Evolutionary conservation across 352 stramenopile species (phyloP), one percentile per base, ranked within the genome.

Genomic region (Phytophthora agathidicida): DNA sequence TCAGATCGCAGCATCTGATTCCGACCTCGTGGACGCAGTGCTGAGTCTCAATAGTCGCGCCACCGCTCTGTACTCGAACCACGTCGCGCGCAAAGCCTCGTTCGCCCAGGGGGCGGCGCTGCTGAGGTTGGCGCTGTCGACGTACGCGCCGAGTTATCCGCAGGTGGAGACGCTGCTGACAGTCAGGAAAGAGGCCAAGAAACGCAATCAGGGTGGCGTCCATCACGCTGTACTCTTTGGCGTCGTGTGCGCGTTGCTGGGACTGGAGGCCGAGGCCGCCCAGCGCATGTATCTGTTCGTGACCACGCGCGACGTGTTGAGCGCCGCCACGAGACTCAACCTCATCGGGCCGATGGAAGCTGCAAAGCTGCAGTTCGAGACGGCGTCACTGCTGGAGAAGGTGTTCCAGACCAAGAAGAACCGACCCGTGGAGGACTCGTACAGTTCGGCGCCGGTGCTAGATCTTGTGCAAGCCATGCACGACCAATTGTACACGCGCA

Each of bases 401-500:
- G 78, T 91, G 7, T 80, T 88, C 33, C 47, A 79, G 31, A 44
- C 41, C n/a, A 89, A 90, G 62, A 89, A 87, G 52, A 77, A 92
- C 56, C 75, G 81, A 3, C 45, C 28, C 13, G 70, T 93, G 24
- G 49, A 83, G 13, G 68, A 89, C 43, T 86, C 86, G 39, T 91
- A 93, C 65, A 89, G 82, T 36, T 93, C 83, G 5, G 83, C 80
- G 28, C 86, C 86, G 0, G 69, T 92, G 48, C 75, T 93, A 10
- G 86, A 95, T 49, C 70, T 95, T 19, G 75, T 93, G 47, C 86
- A 95, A 39, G 80, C 72, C 48, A 88, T 90, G 73, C 86, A 95
- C 59, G 86, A 95, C 55, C 78, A 91, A 45, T 67, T 95, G n/a
- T 95, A 95, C 67, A 95, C 86, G 56, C 83, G 86, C 24, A 93